Base-by-base conservation (phyloP, 2,329 filamentous ascomycete species). In the Claviceps capensis region DNA sequence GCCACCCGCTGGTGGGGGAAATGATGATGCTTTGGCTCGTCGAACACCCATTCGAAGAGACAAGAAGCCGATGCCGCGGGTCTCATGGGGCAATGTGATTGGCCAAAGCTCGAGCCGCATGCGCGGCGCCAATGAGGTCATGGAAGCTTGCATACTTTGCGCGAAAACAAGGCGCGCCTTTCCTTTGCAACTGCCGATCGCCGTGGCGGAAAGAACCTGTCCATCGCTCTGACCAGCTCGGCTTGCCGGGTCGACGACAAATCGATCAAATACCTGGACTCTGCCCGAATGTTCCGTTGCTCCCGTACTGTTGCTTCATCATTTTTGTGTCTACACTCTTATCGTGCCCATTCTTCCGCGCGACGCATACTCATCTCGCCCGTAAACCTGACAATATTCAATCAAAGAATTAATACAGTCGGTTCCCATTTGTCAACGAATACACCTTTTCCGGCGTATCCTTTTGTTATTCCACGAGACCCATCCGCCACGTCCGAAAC, bases 161-260 rank as follows among this genome's bases (percentile, higher is more conserved):
- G 26, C 22, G 42, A 9, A 34, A 47, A 19, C 34, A 38, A 47
- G 22, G n/a, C 6, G 13, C 13, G 11, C 23, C 17, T 47, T 14
- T 2, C 41, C 46, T 36, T 51, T 47, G 43, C 50, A 47, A 52
- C 53, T 54, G 53, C 53, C 53, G 50, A 52, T 54, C 49, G 47
- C 47, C 6, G 11, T 41, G 23, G 48, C 23, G 11, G 7, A 8
- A 19, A n/a, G 8, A 45, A 19, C n/a, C 30, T 36, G 19, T 8
- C 44, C 8, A 38, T 23, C n/a, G 37, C 37, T 26, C 37, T 6
- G 23, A 23, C 37, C 44, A 47, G 44, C 26, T 5, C 7, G 42
- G 11, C 23, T 45, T 30, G 23, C 23, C 23, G 23, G 23, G 8
- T 30, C 26, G 8, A 30, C 26, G 42, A 44, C 42, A 44, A 44